phyloP scores from a whole-genome alignment of 1,139 yeast genomes.

The Kodamaea plutei region DNA sequence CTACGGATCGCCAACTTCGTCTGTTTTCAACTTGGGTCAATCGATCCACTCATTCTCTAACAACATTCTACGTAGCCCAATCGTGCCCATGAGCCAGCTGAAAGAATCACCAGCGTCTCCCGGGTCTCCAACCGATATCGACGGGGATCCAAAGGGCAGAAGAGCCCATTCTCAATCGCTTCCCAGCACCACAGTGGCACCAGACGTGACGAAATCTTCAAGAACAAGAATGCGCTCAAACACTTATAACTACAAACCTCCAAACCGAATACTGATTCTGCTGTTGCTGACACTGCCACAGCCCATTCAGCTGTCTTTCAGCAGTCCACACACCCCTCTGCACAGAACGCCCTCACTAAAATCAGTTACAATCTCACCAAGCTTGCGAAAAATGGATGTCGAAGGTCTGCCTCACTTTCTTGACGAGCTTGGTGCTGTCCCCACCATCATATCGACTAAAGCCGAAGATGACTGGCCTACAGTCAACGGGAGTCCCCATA shows the following conservation, averaged over 20 bases:
- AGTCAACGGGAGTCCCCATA: slow-evolving; percentile 3
- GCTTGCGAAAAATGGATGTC: slow-evolving; percentile 17
- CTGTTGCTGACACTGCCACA: not conserved
- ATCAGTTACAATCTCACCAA: slow-evolving; percentile 39
- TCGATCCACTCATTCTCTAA: slow-evolving; percentile 12
- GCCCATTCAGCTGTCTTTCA: not conserved
- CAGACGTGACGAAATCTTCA: slow-evolving; percentile 2
- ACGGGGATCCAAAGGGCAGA: slow-evolving; percentile 12
- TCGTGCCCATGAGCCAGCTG: slow-evolving; percentile 23
- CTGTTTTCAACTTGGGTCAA: slow-evolving; percentile 8
- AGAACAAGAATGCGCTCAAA: slow-evolving; percentile 22
- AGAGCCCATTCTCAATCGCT: slow-evolving; percentile 36
- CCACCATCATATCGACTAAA: too few relatives aligned
- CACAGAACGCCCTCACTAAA: slow-evolving; percentile 30
- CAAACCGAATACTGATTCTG: slow-evolving; percentile 7
- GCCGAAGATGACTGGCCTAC: slow-evolving; percentile 1
- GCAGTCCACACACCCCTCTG: slow-evolving; percentile 11
- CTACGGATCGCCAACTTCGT: slow-evolving; percentile 10
- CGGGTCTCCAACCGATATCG: slow-evolving; percentile 1
- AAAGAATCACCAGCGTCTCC: slow-evolving; percentile 5
- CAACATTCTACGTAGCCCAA: slow-evolving; percentile 33
- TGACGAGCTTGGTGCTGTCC: too few relatives aligned
- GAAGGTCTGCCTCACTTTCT: too few relatives aligned
- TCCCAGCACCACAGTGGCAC: slow-evolving; percentile 18
- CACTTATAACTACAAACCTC: slow-evolving; percentile 16